phyloP scores from a whole-genome alignment of 2,329 filamentous ascomycete genomes.

The Trichoderma simmonsii region DNA sequence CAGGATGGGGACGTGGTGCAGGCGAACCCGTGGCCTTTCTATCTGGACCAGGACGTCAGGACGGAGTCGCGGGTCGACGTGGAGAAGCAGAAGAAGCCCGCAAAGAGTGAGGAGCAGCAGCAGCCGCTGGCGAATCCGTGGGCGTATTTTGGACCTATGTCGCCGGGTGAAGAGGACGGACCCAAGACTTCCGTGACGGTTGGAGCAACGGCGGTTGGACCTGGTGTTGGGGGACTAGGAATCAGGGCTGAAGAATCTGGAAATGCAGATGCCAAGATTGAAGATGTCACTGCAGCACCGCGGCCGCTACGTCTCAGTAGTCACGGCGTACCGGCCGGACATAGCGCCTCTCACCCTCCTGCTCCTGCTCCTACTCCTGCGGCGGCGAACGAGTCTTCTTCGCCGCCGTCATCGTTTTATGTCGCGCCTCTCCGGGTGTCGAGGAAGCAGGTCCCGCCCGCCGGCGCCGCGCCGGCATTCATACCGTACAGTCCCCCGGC shows the following conservation, averaged over 20 bases:
- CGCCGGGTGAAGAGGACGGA: conserved; percentile 7
- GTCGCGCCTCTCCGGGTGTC: conserved; percentile 30
- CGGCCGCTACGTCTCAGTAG: not conserved
- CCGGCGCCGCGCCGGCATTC: conserved; percentile 25
- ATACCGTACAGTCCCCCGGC: conserved; percentile 30
- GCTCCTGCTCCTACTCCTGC: not conserved
- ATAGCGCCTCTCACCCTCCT: not conserved
- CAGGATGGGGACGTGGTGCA: conserved; percentile 9
- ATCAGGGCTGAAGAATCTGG: not conserved
- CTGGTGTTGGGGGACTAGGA: not conserved
- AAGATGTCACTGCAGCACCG: not conserved
- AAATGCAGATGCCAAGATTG: not conserved
- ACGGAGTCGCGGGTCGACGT: not conserved
- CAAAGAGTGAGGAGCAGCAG: conserved; percentile 14
- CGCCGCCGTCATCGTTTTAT: conserved; percentile 21
- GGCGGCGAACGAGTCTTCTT: not conserved
- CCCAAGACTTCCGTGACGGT: not conserved
- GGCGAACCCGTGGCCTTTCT: conserved; percentile 32
- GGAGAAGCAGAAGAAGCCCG: not conserved
- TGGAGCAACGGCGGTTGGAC: not conserved
- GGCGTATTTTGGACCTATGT: conserved; percentile 32
- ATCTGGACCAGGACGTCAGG: conserved; percentile 25
- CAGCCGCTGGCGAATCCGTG: conserved; percentile 32
- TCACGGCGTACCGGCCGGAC: not conserved
- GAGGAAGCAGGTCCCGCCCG: conserved; percentile 25